phyloP scores from a whole-genome alignment of 1,139 yeast genomes.

The Candida freyschussii region DNA sequence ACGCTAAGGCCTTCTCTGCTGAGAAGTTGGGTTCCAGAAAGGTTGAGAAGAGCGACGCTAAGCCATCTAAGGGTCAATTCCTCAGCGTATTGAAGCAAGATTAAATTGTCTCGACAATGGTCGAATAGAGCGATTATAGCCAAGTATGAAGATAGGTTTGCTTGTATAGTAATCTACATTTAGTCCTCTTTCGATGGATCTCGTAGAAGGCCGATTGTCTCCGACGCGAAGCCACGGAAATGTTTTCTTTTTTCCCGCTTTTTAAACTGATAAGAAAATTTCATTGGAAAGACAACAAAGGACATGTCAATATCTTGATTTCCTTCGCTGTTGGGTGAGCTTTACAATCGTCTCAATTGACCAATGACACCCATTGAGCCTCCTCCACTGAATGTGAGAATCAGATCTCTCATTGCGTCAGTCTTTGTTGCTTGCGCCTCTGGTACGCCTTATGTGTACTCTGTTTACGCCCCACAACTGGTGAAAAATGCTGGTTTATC shows the following conservation, averaged over 20 bases:
- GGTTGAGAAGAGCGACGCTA: slow-evolving; percentile 58
- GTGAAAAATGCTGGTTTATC: slow-evolving; percentile 51
- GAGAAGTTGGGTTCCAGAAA: slow-evolving; percentile 86
- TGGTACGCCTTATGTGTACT: slow-evolving; percentile 66
- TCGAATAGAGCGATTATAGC: too few relatives aligned
- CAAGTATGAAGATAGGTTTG: too few relatives aligned
- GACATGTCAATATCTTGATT: slow-evolving; percentile 1
- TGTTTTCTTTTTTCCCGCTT: too few relatives aligned
- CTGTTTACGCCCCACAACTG: slow-evolving; percentile 69
- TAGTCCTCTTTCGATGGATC: too few relatives aligned
- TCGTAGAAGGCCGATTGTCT: too few relatives aligned
- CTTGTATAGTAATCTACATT: too few relatives aligned
- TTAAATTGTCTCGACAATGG: too few relatives aligned
- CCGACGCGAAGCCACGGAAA: too few relatives aligned
- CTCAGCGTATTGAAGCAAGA: slow-evolving; percentile 58
- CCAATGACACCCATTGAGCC: slow-evolving; percentile 3
- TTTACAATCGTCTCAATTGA: slow-evolving; percentile 1
- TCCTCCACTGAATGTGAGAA: slow-evolving; percentile 19
- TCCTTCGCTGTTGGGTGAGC: too few relatives aligned
- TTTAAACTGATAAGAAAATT: too few relatives aligned
- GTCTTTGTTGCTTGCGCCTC: slow-evolving; percentile 43
- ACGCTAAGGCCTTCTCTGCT: slow-evolving; percentile 95
- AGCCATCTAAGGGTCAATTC: slow-evolving; percentile 73
- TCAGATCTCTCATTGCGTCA: slow-evolving; percentile 23
- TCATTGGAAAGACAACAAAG: slow-evolving; percentile 1